Evolutionary conservation across 2,329 filamentous ascomycete genomes (phyloP).

Genomic region (Plectosphaerella sp.): DNA sequence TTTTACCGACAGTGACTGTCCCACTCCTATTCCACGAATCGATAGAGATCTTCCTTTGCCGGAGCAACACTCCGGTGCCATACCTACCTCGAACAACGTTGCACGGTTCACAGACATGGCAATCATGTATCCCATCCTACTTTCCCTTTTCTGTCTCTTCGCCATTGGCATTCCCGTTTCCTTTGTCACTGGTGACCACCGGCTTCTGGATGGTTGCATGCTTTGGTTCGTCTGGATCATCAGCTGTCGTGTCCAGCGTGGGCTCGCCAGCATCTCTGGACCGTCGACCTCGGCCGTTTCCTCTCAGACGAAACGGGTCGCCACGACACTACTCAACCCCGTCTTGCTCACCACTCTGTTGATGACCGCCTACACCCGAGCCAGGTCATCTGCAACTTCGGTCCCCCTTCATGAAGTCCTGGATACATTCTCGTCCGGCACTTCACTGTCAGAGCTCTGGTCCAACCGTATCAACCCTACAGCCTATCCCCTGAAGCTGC

Average conservation of each 20-base stretch:
- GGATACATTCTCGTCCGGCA: conserved; percentile 25
- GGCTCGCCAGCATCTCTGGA: conserved; percentile 20
- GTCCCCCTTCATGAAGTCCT: conserved; percentile 24
- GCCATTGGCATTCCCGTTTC: conserved; percentile 37
- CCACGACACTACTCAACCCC: conserved; percentile 38
- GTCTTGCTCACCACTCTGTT: conserved; percentile 42
- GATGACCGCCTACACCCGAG: conserved; percentile 37
- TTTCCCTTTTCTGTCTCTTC: conserved; percentile 25
- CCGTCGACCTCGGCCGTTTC: background rate
- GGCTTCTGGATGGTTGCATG: conserved; percentile 39
- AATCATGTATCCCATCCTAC: conserved; percentile 20
- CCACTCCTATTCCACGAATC: background rate
- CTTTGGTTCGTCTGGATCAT: conserved; percentile 46
- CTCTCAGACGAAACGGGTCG: conserved; percentile 4
- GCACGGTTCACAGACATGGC: background rate
- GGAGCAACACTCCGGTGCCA: no score
- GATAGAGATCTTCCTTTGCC: no score
- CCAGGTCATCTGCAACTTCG: conserved; percentile 27
- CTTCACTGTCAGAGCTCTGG: conserved; percentile 29
- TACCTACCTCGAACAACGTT: no score
- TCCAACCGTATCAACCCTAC: conserved; percentile 11
- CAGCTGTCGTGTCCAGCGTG: conserved; percentile 30
- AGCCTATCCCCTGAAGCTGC: conserved; percentile 1
- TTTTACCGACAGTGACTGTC: conserved; percentile 9
- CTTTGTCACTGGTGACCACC: conserved; percentile 22